phyloP scores from a whole-genome alignment of 208 protist genomes.

The Trypanosoma scelopori region DNA sequence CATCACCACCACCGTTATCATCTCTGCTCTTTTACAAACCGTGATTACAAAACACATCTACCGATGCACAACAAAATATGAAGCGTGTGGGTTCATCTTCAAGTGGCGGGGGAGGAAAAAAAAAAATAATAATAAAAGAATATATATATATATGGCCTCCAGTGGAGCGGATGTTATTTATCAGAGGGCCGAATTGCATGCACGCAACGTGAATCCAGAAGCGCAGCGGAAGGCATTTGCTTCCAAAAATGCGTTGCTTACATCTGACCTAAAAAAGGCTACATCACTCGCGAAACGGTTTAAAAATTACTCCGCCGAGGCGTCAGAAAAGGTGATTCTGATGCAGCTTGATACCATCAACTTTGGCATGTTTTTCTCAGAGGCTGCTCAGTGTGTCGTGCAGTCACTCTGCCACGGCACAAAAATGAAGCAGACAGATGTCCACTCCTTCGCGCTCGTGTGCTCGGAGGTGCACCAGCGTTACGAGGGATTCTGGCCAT shows the following conservation, averaged over 20 bases:
- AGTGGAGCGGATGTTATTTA: constrained; percentile 1
- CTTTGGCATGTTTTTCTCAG: constrained; percentile 33
- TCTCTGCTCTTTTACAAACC: constrained; percentile 3
- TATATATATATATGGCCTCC: constrained; percentile 6
- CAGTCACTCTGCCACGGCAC: constrained; percentile 24
- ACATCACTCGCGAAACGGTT: constrained; percentile 29
- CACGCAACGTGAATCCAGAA: constrained; percentile 15
- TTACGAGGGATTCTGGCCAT: constrained; percentile 30
- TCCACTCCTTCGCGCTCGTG: constrained; percentile 19
- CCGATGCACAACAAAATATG: neutral
- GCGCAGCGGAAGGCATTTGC: constrained; percentile 17
- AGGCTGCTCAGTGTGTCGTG: constrained; percentile 29
- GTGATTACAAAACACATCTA: neutral
- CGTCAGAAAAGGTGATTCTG: constrained; percentile 26
- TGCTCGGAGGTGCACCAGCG: constrained; percentile 33
- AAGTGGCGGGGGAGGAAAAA: neutral
- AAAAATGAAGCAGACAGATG: constrained; percentile 25
- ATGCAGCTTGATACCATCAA: constrained; percentile 18
- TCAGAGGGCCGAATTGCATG: constrained; percentile 12
- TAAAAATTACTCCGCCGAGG: constrained; percentile 27
- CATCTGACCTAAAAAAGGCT: constrained; percentile 34
- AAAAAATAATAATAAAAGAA: neutral
- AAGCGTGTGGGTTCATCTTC: neutral
- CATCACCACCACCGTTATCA: constrained; percentile 1
- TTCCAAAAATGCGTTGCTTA: constrained; percentile 7